Base-by-base conservation (phyloP, 331 rosid species). In the Spiraea crenata region DNA sequence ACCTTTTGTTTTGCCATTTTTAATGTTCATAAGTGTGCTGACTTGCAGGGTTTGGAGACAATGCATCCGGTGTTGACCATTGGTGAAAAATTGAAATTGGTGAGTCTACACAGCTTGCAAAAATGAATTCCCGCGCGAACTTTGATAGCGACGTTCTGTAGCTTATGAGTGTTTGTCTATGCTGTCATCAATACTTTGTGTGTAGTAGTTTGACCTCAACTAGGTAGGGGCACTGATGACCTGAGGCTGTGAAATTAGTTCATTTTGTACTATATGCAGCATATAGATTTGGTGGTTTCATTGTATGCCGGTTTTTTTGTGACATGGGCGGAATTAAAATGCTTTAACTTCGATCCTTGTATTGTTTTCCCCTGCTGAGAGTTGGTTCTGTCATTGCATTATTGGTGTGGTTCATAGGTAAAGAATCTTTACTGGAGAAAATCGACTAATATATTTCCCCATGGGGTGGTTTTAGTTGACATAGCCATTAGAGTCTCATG, bases 11-110 rank as follows among this genome's bases (percentile, higher is more conserved):
- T 2, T 52, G 14, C 62, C 47, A 35, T 17, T 31, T 31, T 47
- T 14, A 31, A 25, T 20, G 6, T 20, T 62, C 3, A 3, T 1
- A 40, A 57, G 19, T 74, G 52, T 54, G 37, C 14, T 79, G 67
- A 9, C 69, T 73, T 77, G 41, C 71, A 91, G 97, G 97, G 89
- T 68, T 82, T 90, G 67, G 84, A 90, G 72, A 85, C 97, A 9
- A 61, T 81, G 76, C 87, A 88, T 81, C 97, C 97, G 0, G 74
- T 74, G 66, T 54, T 90, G 85, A 75, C 77, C 67, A 85, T 88
- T 48, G 97, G 76, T 46, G 85, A 84, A 74, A 85, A 76, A 60
- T 76, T 81, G 78, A 90, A 83, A 82, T 85, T 88, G 87, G 97
- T 91, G 80, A 79, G 82, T 63, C 66, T 12, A 70, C 68, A 6